These are phyloP conservation scores for Colletotrichum paranaense DNA, from an alignment of 2,329 filamentous ascomycete genomes.

Conservation along the genomic window DNA sequence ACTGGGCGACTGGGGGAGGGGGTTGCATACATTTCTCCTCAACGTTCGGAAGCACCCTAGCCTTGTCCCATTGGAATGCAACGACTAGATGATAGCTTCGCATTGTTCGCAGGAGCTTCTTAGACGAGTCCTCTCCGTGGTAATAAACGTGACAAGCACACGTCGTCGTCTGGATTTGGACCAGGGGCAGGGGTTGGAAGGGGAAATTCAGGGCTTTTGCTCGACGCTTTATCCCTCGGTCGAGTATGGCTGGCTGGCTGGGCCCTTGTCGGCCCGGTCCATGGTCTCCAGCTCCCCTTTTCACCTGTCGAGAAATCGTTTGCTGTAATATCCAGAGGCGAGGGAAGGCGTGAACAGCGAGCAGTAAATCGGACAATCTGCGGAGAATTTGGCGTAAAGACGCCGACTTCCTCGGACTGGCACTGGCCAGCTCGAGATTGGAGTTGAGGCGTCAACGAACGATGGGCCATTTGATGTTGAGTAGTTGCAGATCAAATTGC, in stretches of 20 bases:
- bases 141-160: neutral
- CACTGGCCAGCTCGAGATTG: neutral
- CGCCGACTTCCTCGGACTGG: neutral
- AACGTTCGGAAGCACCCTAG: neutral
- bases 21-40: neutral
- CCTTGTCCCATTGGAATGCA: neutral
- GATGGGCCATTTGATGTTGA: neutral
- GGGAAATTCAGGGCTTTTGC: constrained; percentile 31
- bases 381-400: neutral
- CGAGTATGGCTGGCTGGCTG: constrained; percentile 3
- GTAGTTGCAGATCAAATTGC: neutral
- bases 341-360: neutral
- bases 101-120: neutral
- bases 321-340: neutral
- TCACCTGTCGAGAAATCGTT: no score
- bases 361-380: neutral
- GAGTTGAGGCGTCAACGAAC: no score
- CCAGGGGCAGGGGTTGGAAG: constrained; percentile 18
- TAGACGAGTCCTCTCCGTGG: neutral
- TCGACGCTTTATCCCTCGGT: constrained; percentile 31
- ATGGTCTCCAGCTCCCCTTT: constrained; percentile 4
- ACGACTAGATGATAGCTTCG: neutral
- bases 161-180: constrained; percentile 25
- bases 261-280: constrained; percentile 28
- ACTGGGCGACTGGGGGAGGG: neutral